phyloP scores from a whole-genome alignment of 768 basidiomycete species.

The Hygrophorus russula region DNA sequence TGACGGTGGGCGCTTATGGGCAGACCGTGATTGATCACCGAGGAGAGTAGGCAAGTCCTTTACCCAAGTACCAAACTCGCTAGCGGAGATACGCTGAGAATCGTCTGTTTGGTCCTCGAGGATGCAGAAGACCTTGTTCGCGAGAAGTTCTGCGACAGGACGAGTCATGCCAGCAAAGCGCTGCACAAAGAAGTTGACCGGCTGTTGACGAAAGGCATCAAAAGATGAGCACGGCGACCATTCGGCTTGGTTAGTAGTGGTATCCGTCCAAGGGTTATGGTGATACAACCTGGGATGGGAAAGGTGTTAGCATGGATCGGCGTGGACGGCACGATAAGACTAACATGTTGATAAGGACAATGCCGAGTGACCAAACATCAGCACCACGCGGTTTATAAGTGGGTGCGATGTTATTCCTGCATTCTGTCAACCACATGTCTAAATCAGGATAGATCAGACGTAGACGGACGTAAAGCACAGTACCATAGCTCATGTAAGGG shows the following conservation, averaged over 20 bases:
- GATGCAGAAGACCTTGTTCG: slow-evolving; percentile 74
- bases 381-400: slow-evolving; percentile 91
- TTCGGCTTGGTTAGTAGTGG: slow-evolving; percentile 26
- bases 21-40: slow-evolving; percentile 28
- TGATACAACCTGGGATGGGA: slow-evolving; percentile 77
- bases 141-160: slow-evolving; percentile 80
- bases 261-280: slow-evolving; percentile 97
- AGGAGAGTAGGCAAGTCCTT: slow-evolving; percentile 71
- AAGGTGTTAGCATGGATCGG: slow-evolving; percentile 2
- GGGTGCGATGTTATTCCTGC: slow-evolving; percentile 93
- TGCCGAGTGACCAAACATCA: slow-evolving; percentile 98
- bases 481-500: slow-evolving; percentile 97
- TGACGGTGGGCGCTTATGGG: slow-evolving; percentile 49
- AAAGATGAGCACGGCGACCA: slow-evolving; percentile 61
- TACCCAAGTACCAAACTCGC: slow-evolving; percentile 80
- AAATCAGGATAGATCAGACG: neutral
- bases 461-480: slow-evolving; percentile 17
- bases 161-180: slow-evolving; percentile 86
- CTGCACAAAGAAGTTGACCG: slow-evolving; percentile 77
- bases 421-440: slow-evolving; percentile 45
- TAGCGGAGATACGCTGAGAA: slow-evolving; percentile 59
- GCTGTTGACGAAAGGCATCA: slow-evolving; percentile 64
- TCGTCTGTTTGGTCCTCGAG: slow-evolving; percentile 57
- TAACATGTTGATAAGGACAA: slow-evolving; percentile 97
- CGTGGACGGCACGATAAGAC: slow-evolving; percentile 13